These are phyloP conservation scores for Nannochloropsis granulata DNA, from an alignment of 108 stramenopile genomes.

Conservation along the genomic window DNA sequence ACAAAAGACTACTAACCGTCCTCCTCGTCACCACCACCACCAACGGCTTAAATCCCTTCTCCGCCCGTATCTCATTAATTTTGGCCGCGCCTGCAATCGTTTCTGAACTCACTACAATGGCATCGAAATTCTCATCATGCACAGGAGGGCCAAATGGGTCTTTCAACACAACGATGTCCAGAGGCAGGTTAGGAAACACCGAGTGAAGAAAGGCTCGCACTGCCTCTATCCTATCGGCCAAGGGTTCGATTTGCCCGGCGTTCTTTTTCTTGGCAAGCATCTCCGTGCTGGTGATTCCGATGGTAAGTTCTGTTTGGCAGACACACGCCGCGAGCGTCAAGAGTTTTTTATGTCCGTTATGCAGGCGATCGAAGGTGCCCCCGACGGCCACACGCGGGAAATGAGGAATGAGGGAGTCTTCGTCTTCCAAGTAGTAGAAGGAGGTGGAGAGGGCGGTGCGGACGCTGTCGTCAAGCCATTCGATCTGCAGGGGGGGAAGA, in stretches of 20 bases:
- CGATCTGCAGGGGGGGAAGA: neutral
- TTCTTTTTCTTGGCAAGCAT: conserved; percentile 20
- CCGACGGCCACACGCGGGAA: conserved; percentile 22
- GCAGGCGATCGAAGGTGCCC: conserved; percentile 35
- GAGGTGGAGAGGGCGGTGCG: neutral
- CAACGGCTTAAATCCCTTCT: conserved; percentile 6
- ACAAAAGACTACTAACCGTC: conserved; percentile 9
- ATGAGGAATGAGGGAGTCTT: neutral
- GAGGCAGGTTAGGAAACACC: neutral
- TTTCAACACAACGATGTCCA: neutral
- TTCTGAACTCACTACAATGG: neutral
- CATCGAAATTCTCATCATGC: neutral
- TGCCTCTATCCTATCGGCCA: conserved; percentile 8
- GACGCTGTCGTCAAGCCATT: neutral
- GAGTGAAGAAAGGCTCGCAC: conserved; percentile 9
- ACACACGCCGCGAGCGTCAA: conserved; percentile 29
- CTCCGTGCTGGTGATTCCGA: conserved; percentile 9
- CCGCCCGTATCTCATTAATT: conserved; percentile 16
- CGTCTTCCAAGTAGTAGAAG: neutral
- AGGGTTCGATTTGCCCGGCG: neutral
- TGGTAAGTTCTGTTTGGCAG: neutral
- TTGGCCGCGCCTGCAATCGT: neutral
- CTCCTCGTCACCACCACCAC: conserved; percentile 12
- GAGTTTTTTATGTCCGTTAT: conserved; percentile 36
- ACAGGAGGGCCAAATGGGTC: neutral